These are phyloP conservation scores for Begonia peltatifolia DNA, from an alignment of 306 rosid species.

Conservation along the genomic window DNA sequence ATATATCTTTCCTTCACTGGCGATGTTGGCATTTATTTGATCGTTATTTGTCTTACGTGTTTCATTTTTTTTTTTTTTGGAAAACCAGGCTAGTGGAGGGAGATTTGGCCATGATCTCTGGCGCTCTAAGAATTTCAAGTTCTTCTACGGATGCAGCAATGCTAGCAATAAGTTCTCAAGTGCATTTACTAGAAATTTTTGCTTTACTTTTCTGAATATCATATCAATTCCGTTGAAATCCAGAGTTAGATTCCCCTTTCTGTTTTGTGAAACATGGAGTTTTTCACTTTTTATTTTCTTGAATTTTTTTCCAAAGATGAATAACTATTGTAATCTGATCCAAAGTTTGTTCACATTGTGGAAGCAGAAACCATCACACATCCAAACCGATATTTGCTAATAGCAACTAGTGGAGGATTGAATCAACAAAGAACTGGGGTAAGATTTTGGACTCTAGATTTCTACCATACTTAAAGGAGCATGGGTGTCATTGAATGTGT, in stretches of 20 bases:
- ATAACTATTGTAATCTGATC: slow-evolving; percentile 3
- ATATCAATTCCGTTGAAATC: neutral
- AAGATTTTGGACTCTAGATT: slow-evolving; percentile 14
- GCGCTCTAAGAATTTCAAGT: slow-evolving; percentile 56
- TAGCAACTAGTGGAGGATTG: slow-evolving; percentile 98
- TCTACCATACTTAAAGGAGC: neutral
- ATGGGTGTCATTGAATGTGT: no score
- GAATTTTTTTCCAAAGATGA: neutral
- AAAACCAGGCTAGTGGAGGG: slow-evolving; percentile 36
- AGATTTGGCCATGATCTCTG: slow-evolving; percentile 54
- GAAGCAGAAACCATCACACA: slow-evolving; percentile 45
- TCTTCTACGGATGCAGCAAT: slow-evolving; percentile 66
- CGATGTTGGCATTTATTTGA: slow-evolving; percentile 8
- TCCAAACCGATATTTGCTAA: slow-evolving; percentile 57
- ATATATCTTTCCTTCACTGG: neutral
- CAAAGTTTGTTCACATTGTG: slow-evolving; percentile 16
- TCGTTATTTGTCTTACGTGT: slow-evolving; percentile 12
- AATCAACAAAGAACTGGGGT: slow-evolving; percentile 99
- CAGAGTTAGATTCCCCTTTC: neutral
- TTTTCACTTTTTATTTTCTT: neutral
- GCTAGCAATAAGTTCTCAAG: slow-evolving; percentile 69
- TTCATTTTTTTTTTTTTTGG: slow-evolving; percentile 9
- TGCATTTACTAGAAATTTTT: slow-evolving; percentile 22
- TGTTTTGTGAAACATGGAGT: neutral
- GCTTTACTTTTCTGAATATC: neutral